phyloP scores from a whole-genome alignment of 306 rosid species.

The Luffa acutangula region DNA sequence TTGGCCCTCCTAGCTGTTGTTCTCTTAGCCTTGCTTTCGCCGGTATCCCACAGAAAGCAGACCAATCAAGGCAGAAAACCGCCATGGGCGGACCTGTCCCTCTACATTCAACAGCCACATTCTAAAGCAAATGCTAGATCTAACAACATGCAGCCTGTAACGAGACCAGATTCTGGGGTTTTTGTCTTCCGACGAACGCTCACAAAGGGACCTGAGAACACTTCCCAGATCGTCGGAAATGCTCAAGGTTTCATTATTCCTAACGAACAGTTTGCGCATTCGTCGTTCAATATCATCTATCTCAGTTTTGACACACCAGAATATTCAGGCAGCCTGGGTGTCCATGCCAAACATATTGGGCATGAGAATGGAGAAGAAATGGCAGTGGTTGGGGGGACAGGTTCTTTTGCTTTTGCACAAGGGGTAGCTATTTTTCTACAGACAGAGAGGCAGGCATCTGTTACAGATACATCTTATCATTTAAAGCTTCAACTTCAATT shows the following conservation, averaged over 20 bases:
- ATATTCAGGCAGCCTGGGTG: constrained; percentile 58
- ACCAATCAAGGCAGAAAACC: constrained; percentile 16
- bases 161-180: constrained; percentile 25
- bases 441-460: constrained; percentile 8
- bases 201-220: constrained; percentile 65
- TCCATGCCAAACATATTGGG: constrained; percentile 32
- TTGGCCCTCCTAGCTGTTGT: constrained; percentile 49
- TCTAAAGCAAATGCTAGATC: background rate
- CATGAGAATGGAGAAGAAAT: constrained; percentile 29
- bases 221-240: constrained; percentile 49
- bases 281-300: constrained; percentile 60
- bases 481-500: constrained; percentile 51
- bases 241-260: constrained; percentile 74
- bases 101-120: constrained; percentile 66
- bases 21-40: constrained; percentile 58
- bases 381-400: constrained; percentile 72
- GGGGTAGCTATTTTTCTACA: constrained; percentile 54
- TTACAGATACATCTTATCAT: constrained; percentile 32
- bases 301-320: constrained; percentile 50
- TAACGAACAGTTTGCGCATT: constrained; percentile 36
- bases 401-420: constrained; percentile 82
- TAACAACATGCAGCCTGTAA: constrained; percentile 14
- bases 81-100: constrained; percentile 52
- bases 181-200: constrained; percentile 48
- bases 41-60: constrained; percentile 29